Percentiles rank a stretch among this genome's conserved stretches.
phyloP scores from a whole-genome alignment of 148 eudicot genomes.

The Drosera capensis region DNA sequence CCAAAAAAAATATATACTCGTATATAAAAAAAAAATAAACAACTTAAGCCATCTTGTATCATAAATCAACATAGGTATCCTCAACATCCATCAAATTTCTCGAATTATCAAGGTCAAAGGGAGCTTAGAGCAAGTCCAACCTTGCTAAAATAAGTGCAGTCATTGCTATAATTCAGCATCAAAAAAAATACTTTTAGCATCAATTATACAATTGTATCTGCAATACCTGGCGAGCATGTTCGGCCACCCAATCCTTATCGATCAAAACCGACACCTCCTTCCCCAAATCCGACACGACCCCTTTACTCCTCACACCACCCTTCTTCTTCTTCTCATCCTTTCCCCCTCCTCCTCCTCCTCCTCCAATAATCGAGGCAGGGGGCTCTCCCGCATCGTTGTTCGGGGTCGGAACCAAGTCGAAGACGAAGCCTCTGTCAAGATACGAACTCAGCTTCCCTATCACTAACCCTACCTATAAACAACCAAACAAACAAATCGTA shows the following conservation, averaged over 20 bases:
- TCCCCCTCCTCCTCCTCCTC: constrained; percentile 12
- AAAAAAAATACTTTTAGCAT: no score
- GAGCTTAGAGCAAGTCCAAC: no score
- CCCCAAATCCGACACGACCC: constrained; percentile 27
- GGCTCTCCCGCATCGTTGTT: constrained; percentile 66
- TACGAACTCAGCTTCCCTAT: constrained; percentile 57
- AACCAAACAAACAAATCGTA: constrained; percentile 1
- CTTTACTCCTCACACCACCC: constrained; percentile 32
- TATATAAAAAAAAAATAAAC: no score
- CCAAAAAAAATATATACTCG: no score
- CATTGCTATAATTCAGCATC: no score
- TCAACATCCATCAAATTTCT: no score
- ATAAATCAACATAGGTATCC: no score
- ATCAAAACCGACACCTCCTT: constrained; percentile 36
- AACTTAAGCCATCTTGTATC: no score
- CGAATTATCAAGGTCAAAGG: no score
- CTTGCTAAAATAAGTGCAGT: no score
- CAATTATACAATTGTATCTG: no score
- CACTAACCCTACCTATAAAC: constrained; percentile 71
- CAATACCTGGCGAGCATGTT: constrained; percentile 96
- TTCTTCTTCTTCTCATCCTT: constrained; percentile 35
- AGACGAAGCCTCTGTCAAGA: constrained; percentile 62
- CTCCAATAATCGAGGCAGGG: constrained; percentile 41
- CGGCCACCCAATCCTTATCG: constrained; percentile 79
- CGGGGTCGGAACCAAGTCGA: constrained; percentile 71